Conservation (phyloP, 2,329 filamentous ascomycete genomes). For the Stylonectria norvegica region DNA sequence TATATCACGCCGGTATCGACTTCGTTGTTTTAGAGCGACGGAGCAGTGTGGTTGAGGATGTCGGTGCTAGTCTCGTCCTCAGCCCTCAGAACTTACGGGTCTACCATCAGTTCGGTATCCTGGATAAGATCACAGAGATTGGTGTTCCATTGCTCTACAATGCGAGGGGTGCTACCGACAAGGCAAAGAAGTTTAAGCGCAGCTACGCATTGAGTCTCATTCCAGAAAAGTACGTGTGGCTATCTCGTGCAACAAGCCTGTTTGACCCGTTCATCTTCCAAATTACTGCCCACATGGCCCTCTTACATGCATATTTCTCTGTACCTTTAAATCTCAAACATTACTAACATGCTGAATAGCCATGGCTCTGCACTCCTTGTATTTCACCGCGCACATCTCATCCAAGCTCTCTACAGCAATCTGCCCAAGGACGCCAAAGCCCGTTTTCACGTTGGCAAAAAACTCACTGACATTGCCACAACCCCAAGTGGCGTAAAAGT, state of each 20-base stretch:
- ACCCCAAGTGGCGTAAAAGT: slow-evolving; percentile 6
- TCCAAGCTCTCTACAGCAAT: slow-evolving; percentile 12
- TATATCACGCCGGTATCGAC: slow-evolving; percentile 30
- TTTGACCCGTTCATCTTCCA: no score
- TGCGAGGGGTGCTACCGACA: no score
- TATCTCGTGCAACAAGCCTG: no score
- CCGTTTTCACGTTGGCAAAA: slow-evolving; percentile 9
- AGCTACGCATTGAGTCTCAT: no score
- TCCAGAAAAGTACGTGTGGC: no score
- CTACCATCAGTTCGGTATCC: slow-evolving; percentile 10
- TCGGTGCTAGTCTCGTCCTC: slow-evolving; percentile 12
- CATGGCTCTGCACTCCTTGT: slow-evolving; percentile 6
- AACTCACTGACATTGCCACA: slow-evolving; percentile 6
- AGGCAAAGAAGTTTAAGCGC: no score
- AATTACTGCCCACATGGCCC: no score
- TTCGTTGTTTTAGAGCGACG: slow-evolving; percentile 30
- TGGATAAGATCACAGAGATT: slow-evolving; percentile 3
- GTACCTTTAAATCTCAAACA: no score
- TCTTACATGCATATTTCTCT: no score
- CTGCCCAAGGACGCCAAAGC: slow-evolving; percentile 6
- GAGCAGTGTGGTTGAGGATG: slow-evolving; percentile 17
- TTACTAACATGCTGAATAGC: not conserved
- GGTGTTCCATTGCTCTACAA: not conserved
- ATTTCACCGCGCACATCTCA: slow-evolving; percentile 13
- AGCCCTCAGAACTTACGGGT: slow-evolving; percentile 13